Conservation (phyloP, 23 red algal species). For the Chondrus crispus region DNA sequence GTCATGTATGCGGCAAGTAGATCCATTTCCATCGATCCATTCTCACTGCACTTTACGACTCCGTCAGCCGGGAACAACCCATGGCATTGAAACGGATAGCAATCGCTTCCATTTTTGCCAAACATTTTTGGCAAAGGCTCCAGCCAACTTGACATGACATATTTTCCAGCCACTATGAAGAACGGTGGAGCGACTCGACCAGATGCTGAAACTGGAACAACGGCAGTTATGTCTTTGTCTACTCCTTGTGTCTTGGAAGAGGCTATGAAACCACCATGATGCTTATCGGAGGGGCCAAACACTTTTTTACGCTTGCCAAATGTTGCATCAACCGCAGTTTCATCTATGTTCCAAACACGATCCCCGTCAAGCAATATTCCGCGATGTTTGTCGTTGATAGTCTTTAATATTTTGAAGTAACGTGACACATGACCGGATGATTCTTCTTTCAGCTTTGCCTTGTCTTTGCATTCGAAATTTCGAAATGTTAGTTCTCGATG, state of each 20-base stretch:
- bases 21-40: not conserved
- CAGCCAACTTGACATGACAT: not conserved
- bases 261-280: not conserved
- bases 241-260: no score
- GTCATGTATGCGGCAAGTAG: not conserved
- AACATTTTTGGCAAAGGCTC: not conserved
- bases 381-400: not conserved
- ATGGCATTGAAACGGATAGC: not conserved
- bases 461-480: slow-evolving; percentile 10
- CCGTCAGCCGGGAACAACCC: not conserved
- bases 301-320: not conserved
- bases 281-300: not conserved
- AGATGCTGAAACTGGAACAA: not conserved
- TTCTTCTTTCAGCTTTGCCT: slow-evolving; percentile 1
- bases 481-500: not conserved
- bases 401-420: slow-evolving; percentile 12
- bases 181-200: slow-evolving; percentile 3
- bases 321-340: not conserved
- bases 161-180: slow-evolving; percentile 2
- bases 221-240: slow-evolving; percentile 25
- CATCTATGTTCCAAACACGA: slow-evolving; percentile 23
- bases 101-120: not conserved
- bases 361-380: not conserved
- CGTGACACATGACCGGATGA: not conserved
- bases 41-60: not conserved